Evolutionary conservation across 257 asterid genomes (phyloP).

Genomic region (Solanum bukasovii): DNA sequence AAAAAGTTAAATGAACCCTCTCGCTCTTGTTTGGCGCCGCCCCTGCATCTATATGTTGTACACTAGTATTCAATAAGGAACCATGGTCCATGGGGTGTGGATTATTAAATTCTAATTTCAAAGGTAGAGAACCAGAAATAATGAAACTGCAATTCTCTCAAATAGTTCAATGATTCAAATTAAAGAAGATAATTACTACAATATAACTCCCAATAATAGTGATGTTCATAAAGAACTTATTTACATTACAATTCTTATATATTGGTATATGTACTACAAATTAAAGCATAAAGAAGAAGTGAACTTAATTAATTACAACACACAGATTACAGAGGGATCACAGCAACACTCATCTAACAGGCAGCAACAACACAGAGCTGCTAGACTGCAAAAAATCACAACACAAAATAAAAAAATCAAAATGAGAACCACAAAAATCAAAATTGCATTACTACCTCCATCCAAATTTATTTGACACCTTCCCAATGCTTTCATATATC

Average conservation of each 20-base stretch:
- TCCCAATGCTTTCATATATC: too few relatives aligned
- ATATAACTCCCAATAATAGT: background rate
- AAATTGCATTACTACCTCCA: background rate
- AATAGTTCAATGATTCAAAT: background rate
- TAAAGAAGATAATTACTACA: background rate
- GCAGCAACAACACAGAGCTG: slow-evolving; percentile 5
- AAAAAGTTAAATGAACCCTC: background rate
- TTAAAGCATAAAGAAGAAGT: background rate
- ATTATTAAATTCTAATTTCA: background rate
- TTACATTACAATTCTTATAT: background rate
- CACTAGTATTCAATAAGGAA: background rate
- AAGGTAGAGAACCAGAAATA: background rate
- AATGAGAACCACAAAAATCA: background rate
- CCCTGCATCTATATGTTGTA: too few relatives aligned
- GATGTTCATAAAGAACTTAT: background rate
- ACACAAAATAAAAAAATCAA: background rate
- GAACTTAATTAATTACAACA: background rate
- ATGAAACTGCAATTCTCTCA: background rate
- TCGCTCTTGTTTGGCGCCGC: background rate
- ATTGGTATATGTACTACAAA: background rate
- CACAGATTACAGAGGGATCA: background rate
- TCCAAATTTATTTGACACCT: too few relatives aligned
- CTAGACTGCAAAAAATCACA: background rate
- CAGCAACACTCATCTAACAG: slow-evolving; percentile 1
- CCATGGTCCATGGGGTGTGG: background rate